A percentile compares a stretch with the other conserved stretches of the same genome.
Evolutionary conservation across 257 asterid species (phyloP).

Genomic region (Nicotiana tomentosiformis): DNA sequence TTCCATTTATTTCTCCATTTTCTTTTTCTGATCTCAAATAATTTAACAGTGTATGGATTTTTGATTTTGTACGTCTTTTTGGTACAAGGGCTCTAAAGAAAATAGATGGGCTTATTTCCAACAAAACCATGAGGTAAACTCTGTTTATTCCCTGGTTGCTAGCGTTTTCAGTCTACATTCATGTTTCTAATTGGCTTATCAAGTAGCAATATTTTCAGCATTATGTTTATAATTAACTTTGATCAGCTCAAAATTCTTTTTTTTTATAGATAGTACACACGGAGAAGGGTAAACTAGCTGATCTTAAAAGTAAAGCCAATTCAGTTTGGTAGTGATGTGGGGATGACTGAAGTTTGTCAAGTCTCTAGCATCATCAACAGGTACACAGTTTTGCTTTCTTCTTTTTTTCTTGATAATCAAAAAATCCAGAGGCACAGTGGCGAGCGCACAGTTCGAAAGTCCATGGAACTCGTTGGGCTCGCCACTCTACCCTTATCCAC

Average conservation of each 20-base stretch:
- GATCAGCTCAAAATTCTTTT: not conserved
- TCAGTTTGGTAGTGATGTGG: slow-evolving; percentile 18
- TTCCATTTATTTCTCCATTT: slow-evolving; percentile 22
- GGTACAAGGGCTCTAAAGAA: slow-evolving; percentile 88
- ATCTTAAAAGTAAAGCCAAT: slow-evolving; percentile 16
- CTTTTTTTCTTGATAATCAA: not conserved
- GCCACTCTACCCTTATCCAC: not conserved
- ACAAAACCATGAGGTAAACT: slow-evolving; percentile 57
- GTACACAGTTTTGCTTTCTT: not conserved
- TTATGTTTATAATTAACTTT: not conserved
- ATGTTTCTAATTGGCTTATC: not conserved
- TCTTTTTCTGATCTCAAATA: not conserved
- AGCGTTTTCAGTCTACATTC: not conserved
- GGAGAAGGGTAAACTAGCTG: slow-evolving; percentile 10
- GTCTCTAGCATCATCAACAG: slow-evolving; percentile 14
- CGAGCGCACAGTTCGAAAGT: not conserved
- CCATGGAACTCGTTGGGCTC: not conserved
- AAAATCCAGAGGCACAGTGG: not conserved
- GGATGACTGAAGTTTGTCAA: slow-evolving; percentile 13
- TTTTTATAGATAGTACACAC: slow-evolving; percentile 12
- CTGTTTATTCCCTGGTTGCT: not conserved
- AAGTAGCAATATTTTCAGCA: not conserved
- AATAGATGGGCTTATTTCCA: slow-evolving; percentile 60
- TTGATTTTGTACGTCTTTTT: slow-evolving; percentile 35
- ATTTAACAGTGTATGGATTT: slow-evolving; percentile 9